Conservation (phyloP, 192 early-diverging fungal genomes). For the Chytriomyces sp. region DNA sequence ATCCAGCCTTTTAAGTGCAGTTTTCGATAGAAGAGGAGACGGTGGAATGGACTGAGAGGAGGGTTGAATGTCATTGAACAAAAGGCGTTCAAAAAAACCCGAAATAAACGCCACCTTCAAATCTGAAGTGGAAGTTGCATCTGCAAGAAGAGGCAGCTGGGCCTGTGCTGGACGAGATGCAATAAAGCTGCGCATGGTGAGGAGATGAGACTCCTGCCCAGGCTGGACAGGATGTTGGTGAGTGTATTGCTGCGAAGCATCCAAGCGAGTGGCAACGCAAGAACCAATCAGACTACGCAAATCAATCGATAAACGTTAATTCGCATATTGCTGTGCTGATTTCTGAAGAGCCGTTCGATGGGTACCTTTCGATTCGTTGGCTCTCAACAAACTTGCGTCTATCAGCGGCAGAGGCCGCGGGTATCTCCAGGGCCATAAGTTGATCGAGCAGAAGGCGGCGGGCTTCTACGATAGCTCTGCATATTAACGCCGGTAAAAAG, state of each 20-base stretch:
- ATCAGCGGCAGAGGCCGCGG: too few species aligned
- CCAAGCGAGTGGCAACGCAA: neutral
- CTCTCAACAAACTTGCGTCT: too few species aligned
- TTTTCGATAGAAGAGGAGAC: neutral
- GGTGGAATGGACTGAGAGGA: neutral
- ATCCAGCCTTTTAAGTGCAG: neutral
- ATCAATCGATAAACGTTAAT: neutral
- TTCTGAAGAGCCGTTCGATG: neutral
- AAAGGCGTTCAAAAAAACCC: neutral
- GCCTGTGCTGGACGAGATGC: too few species aligned
- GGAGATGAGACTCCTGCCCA: neutral
- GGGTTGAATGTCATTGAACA: neutral
- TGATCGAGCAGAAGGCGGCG: too few species aligned
- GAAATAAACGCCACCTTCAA: too few species aligned
- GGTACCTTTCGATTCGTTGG: neutral
- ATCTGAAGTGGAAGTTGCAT: too few species aligned
- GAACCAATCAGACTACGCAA: neutral
- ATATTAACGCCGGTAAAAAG: too few species aligned
- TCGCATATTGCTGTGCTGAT: neutral
- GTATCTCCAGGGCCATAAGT: too few species aligned
- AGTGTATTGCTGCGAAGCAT: slow-evolving; percentile 20
- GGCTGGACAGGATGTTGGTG: neutral
- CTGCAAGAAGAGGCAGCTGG: too few species aligned
- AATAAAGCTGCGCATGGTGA: neutral
- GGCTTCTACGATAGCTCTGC: too few species aligned